Percentiles rank a stretch among this genome's conserved stretches.
These are phyloP conservation scores for Mycena epipterygia DNA, from an alignment of 768 basidiomycete species.

Conservation along the genomic window DNA sequence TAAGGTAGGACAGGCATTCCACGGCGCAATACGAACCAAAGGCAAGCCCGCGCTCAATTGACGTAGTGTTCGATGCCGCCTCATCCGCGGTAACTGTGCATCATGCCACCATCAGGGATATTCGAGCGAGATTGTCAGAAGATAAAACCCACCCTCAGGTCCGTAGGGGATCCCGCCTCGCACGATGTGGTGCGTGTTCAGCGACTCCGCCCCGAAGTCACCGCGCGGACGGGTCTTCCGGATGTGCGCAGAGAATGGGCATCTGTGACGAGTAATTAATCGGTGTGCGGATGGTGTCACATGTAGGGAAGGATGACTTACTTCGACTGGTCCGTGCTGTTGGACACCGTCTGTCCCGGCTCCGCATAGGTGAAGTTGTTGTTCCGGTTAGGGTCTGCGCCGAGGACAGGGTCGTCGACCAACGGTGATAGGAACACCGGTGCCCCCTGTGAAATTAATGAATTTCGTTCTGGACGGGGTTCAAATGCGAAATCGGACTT, in stretches of 20 bases:
- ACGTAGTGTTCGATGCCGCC: background rate
- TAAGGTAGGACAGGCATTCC: background rate
- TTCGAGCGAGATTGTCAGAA: background rate
- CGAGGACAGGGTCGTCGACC: conserved; percentile 28
- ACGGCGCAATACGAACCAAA: too few relatives aligned
- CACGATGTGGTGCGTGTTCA: conserved; percentile 46
- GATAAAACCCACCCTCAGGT: conserved; percentile 26
- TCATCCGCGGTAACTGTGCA: conserved; percentile 5
- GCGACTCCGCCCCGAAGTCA: conserved; percentile 15
- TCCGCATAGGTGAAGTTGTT: conserved; percentile 22
- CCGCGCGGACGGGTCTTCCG: conserved; percentile 42
- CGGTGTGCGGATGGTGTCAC: too few relatives aligned
- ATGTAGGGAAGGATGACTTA: background rate
- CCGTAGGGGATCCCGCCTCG: conserved; percentile 56
- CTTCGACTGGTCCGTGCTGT: conserved; percentile 20
- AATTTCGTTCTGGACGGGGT: too few relatives aligned
- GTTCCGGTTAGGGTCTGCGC: conserved; percentile 18
- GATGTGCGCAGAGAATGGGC: conserved; percentile 26
- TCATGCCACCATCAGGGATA: background rate
- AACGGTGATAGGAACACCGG: conserved; percentile 33
- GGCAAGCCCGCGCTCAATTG: background rate
- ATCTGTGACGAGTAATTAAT: background rate
- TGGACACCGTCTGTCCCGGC: background rate
- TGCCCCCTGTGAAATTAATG: conserved; percentile 42
- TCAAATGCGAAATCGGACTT: too few relatives aligned